phyloP scores from a whole-genome alignment of 208 protist species.

The Leishmania braziliensis region DNA sequence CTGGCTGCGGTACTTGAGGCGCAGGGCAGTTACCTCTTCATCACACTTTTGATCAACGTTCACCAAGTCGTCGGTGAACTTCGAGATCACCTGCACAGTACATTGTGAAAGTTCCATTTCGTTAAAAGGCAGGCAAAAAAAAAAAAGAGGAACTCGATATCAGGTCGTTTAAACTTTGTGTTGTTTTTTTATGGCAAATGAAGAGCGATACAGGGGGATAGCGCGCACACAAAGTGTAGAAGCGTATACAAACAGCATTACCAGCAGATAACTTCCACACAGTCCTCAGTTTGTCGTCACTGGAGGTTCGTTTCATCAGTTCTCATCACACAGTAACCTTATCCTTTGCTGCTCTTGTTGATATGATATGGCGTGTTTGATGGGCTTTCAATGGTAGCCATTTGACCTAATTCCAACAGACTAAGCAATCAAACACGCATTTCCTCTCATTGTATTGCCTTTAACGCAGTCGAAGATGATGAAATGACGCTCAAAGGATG shows the following conservation, averaged over 20 bases:
- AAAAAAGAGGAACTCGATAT: background rate
- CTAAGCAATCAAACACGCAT: background rate
- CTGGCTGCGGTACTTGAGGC: slow-evolving; percentile 43
- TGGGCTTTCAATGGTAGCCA: background rate
- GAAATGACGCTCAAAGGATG: background rate
- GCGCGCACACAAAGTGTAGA: background rate
- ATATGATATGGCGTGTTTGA: background rate
- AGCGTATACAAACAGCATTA: background rate
- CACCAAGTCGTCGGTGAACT: slow-evolving; percentile 42
- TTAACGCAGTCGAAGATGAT: background rate
- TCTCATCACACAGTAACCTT: background rate
- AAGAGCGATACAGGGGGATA: background rate
- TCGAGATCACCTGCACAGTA: slow-evolving; percentile 33
- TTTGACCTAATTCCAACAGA: background rate
- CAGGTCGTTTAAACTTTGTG: background rate
- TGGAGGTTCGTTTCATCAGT: background rate
- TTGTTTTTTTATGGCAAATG: background rate
- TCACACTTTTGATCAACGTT: slow-evolving; percentile 44
- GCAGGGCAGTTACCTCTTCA: slow-evolving; percentile 20
- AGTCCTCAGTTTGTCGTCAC: background rate
- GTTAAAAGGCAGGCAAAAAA: background rate
- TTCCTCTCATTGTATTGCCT: background rate
- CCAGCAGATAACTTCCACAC: background rate
- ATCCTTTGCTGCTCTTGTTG: background rate
- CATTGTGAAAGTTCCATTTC: slow-evolving; percentile 31